Evolutionary conservation across 108 stramenopile genomes (phyloP), one percentile per base, ranked within the genome.

Genomic region (Pseudonitzschia multiseries): DNA sequence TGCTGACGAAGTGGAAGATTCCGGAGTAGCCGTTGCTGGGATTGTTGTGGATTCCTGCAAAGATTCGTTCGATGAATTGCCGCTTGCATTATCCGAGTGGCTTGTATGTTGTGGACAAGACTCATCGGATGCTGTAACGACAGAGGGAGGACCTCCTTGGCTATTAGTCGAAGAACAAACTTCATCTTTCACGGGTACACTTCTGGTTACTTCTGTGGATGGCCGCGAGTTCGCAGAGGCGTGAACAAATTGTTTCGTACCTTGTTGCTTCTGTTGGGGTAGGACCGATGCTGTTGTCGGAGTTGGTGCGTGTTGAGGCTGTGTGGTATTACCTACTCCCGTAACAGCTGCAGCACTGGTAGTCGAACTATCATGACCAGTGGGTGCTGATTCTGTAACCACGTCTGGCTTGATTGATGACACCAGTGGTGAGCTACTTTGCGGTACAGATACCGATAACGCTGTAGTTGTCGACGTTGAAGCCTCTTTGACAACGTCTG

Each of bases 101-200:
- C 54, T 56, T 10, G 54, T 56, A 20, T 26, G 9, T 56, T 56
- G 54, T 26, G 62, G n/a, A 21, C 5, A 21, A 3, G 62, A 63
- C 4, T 33, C 62, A 40, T 32, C 21, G 33, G 62, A 40, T 33
- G 62, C 62, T n/a, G 40, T 63, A 21, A 63, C 40, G 8, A 63
- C 31, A 41, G 40, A 33, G 4, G 27, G 14, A n/a, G 62, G 13
- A 36, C 62, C 62, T 36, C 20, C 40, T 33, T 63, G 62, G 29
- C 36, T 41, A 33, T 63, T 41, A 63, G 22, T 40, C 4, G 40
- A 41, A 63, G 62, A 41, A n/a, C 32, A 33, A 4, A 32, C 62
- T 20, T 63, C 62, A 21, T 32, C 62, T 63, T 63, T 63, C 62
- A 33, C 62, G n/a, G 40, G 32, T 36, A 63, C 9, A 56, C 24